Percentiles rank a stretch among this genome's conserved stretches.
phyloP scores from a whole-genome alignment of 2,329 filamentous ascomycete genomes.

The Xylariales sp. region DNA sequence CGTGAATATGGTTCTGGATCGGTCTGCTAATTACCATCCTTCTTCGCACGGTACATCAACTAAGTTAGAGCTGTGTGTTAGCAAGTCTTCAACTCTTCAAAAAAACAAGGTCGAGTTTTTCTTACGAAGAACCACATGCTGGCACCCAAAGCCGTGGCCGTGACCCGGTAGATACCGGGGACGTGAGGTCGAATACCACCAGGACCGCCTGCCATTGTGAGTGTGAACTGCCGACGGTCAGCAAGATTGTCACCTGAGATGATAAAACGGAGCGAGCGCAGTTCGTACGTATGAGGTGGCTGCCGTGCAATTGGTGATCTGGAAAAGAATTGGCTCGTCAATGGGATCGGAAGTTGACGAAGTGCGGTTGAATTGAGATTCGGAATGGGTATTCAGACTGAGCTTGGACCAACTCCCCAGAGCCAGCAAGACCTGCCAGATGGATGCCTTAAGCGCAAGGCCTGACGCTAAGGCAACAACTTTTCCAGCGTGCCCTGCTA shows the following conservation, averaged over 20 bases:
- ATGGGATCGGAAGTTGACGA: background rate
- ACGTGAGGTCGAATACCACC: conserved; percentile 38
- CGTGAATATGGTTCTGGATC: background rate
- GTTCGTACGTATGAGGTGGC: background rate
- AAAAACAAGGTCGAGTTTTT: too few relatives aligned
- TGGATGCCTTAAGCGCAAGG: too few relatives aligned
- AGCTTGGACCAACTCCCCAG: background rate
- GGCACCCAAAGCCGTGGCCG: conserved; percentile 81
- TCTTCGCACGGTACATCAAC: conserved; percentile 95
- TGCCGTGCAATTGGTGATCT: too few relatives aligned
- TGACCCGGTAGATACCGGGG: conserved; percentile 70
- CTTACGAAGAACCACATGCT: conserved; percentile 99
- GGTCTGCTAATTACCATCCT: conserved; percentile 64
- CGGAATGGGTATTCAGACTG: background rate
- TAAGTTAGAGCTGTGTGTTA: too few relatives aligned
- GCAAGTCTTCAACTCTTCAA: conserved; percentile 10
- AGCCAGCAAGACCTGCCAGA: too few relatives aligned
- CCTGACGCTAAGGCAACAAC: too few relatives aligned
- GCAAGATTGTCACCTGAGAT: background rate
- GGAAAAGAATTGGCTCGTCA: background rate
- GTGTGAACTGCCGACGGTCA: conserved; percentile 10
- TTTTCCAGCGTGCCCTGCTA: too few relatives aligned
- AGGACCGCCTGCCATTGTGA: conserved; percentile 28
- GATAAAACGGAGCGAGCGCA: background rate
- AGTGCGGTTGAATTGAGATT: background rate